Conservation (phyloP, 2,329 filamentous ascomycete species). For the Fusarium sp. region DNA sequence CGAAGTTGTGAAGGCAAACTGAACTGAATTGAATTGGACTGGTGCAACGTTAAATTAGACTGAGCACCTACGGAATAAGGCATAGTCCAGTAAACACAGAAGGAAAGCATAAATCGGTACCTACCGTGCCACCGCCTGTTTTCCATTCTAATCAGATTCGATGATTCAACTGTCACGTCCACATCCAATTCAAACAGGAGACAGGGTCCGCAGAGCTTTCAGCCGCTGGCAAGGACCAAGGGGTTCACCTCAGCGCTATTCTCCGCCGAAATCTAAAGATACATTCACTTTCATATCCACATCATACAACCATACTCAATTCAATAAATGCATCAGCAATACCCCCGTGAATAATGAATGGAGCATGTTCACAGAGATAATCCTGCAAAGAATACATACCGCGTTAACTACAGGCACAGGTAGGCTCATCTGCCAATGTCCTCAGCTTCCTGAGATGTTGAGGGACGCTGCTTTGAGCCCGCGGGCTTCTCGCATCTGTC, state of each 20-base stretch:
- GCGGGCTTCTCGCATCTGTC: not conserved
- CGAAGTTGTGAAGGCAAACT: not conserved
- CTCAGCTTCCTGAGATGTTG: not conserved
- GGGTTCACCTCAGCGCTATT: slow-evolving; percentile 29
- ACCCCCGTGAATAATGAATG: not conserved
- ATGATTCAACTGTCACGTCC: slow-evolving; percentile 5
- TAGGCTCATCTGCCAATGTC: not conserved
- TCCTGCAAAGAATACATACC: not conserved
- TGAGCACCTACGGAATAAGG: slow-evolving; percentile 1
- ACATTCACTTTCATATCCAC: not conserved
- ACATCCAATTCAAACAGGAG: slow-evolving; percentile 11
- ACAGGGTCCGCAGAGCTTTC: slow-evolving; percentile 7
- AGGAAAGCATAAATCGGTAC: slow-evolving; percentile 30
- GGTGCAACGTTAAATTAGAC: not conserved
- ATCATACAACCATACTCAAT: not conserved
- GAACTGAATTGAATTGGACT: not conserved
- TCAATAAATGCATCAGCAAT: not conserved
- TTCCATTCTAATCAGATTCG: not conserved
- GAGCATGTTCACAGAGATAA: not conserved
- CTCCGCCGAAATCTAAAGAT: slow-evolving; percentile 20
- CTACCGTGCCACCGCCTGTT: slow-evolving; percentile 5
- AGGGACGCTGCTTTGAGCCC: not conserved
- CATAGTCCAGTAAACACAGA: slow-evolving; percentile 10
- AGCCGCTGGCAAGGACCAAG: slow-evolving; percentile 11
- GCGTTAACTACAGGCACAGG: not conserved